Percentiles rank a stretch among this genome's conserved stretches.
phyloP scores from a whole-genome alignment of 345 rosid genomes.

The Populus nigra region DNA sequence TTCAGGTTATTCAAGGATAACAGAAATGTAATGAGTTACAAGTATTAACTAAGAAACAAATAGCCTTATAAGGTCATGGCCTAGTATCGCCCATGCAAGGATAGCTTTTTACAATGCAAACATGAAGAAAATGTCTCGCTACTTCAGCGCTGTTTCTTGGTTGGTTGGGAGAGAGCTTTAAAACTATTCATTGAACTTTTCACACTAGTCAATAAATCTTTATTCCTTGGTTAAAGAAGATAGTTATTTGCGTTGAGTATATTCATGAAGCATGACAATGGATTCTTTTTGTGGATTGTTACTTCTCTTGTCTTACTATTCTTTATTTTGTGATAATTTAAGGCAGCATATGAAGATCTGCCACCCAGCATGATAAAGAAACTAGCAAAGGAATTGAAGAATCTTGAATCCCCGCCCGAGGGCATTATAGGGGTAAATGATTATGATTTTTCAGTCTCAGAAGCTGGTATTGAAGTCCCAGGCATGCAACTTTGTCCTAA shows the following conservation, averaged over 20 bases:
- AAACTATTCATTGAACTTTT: neutral
- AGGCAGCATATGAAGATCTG: slow-evolving; percentile 1
- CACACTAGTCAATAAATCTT: neutral
- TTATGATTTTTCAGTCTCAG: slow-evolving; percentile 1
- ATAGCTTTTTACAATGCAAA: neutral
- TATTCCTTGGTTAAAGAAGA: neutral
- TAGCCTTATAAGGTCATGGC: neutral
- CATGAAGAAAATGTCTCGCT: neutral
- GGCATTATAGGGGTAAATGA: neutral
- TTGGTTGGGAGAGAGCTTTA: neutral
- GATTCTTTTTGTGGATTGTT: neutral
- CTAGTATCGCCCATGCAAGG: neutral
- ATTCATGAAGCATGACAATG: neutral
- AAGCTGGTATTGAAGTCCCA: slow-evolving; percentile 98
- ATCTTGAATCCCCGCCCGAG: neutral
- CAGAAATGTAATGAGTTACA: neutral
- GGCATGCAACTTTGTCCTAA: slow-evolving; percentile 36
- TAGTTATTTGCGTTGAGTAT: neutral
- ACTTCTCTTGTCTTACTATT: neutral
- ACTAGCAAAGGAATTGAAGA: slow-evolving; percentile 3
- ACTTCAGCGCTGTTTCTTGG: neutral
- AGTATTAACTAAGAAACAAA: neutral
- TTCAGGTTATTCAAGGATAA: neutral
- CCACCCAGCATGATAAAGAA: neutral
- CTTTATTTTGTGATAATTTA: neutral